Base-by-base conservation (phyloP, 169 alveolate species). In the Toxoplasma gondii region DNA sequence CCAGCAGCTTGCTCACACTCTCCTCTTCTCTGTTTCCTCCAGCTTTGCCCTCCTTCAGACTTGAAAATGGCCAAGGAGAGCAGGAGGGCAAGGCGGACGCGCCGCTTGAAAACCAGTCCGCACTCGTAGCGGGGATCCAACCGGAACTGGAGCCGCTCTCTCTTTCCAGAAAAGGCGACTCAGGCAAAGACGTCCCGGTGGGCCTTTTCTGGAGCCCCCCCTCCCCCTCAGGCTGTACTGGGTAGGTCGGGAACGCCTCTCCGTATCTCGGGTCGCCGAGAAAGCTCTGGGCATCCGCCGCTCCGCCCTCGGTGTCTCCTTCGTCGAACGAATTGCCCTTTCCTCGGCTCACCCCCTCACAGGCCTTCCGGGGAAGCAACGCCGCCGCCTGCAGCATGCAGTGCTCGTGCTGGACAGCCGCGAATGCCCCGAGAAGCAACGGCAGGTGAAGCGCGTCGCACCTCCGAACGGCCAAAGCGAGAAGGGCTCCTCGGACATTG, bases 391-490 rank as follows among this genome's bases (percentile, higher is more conserved):
- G 74, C 31, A 64, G 86, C 86, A 29, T n/a, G 45, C 1, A 38
- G 53, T 82, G 90, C 69, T 17, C 90, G 67, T 41, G 90, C 41
- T 82, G 90, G 39, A 44, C 90, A 12, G 34, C 90, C 41, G 53
- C 54, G 67, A 82, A 82, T 5, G 90, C 90, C 27, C 41, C 39
- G 67, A 82, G 90, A 29, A 82, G 90, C 12, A 82, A 41, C 43
- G 90, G 90, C 58, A 82, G 67, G 64, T 39, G 90, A 19, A 22
- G 38, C 17, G 90, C 90, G 41, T 22, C 53, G 38, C 67, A 36
- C 67, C 69, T 38, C 19, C 69, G 67, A 22, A 82, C 64, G 2
- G 90, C 64, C 36, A 82, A 31, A 29, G 69, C 90, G 44, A 82
- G 64, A 22, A 82, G 90, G 5, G 69, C 90, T 36, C 69, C 90